Evolutionary conservation across 1,139 yeast genomes (phyloP).

Genomic region (Lodderomyces parapsilosis): DNA sequence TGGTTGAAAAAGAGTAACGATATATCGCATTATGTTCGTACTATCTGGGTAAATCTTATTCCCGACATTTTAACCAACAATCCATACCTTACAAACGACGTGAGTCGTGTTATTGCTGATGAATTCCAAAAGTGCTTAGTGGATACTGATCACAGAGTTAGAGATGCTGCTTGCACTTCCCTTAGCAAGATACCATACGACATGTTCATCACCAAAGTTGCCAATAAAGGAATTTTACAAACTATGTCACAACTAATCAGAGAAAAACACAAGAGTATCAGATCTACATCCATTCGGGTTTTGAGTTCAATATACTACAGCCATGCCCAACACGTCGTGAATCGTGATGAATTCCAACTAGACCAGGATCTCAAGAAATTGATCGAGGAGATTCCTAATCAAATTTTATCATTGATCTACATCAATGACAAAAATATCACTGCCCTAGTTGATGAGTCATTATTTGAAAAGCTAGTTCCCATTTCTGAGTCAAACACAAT

Average conservation of each 20-base stretch:
- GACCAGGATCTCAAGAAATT: conserved; percentile 35
- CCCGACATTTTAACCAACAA: conserved; percentile 30
- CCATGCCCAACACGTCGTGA: conserved; percentile 19
- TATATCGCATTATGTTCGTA: conserved; percentile 60
- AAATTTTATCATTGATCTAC: conserved; percentile 64
- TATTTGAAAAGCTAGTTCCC: conserved; percentile 65
- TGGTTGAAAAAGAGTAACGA: conserved; percentile 80
- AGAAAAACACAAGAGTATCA: conserved; percentile 67
- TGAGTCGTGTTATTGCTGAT: conserved; percentile 48
- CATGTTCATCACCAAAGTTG: conserved; percentile 42
- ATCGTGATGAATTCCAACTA: neutral
- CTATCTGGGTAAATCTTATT: conserved; percentile 66
- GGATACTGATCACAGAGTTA: conserved; percentile 74
- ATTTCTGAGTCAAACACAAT: conserved; percentile 42
- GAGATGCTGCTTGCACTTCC: conserved; percentile 59
- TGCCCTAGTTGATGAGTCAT: conserved; percentile 59
- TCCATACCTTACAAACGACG: conserved; percentile 48
- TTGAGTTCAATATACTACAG: conserved; percentile 55
- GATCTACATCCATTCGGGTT: conserved; percentile 58
- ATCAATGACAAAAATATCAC: conserved; percentile 73
- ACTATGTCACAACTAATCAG: conserved; percentile 63
- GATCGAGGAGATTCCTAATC: conserved; percentile 58
- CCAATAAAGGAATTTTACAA: conserved; percentile 46
- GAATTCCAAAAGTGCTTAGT: conserved; percentile 68
- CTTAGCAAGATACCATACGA: conserved; percentile 40